Conservation (phyloP, 257 asterid species). For the Nicotiana tomentosiformis region DNA sequence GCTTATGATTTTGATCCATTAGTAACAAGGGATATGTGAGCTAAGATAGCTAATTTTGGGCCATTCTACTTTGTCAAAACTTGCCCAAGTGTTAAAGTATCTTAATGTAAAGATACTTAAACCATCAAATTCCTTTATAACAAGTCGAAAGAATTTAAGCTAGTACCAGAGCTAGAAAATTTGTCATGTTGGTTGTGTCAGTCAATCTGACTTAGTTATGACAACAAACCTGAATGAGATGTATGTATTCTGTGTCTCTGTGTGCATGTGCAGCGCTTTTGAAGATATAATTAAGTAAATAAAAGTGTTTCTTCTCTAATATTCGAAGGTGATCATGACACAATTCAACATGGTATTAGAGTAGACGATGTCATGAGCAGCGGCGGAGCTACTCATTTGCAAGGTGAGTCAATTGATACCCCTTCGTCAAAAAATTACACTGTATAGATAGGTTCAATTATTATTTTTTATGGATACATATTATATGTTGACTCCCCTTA, state of each 20-base stretch:
- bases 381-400: no score
- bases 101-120: neutral
- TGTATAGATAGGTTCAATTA: no score
- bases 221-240: no score
- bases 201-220: no score
- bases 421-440: no score
- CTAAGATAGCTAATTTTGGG: neutral
- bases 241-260: no score
- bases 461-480: no score
- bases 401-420: no score
- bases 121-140: neutral
- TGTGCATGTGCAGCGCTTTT: neutral
- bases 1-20: constrained; percentile 43
- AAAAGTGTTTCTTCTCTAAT: neutral
- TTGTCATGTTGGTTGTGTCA: no score
- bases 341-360: neutral
- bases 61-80: neutral
- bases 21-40: constrained; percentile 26
- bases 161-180: neutral
- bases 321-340: neutral
- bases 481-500: no score
- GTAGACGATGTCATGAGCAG: neutral
- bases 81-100: neutral
- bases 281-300: neutral
- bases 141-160: neutral